A percentile compares a stretch with the other conserved stretches of the same genome.
Evolutionary conservation across 2,329 filamentous ascomycete genomes (phyloP).

Genomic region (Neopestalotiopsis sp.): DNA sequence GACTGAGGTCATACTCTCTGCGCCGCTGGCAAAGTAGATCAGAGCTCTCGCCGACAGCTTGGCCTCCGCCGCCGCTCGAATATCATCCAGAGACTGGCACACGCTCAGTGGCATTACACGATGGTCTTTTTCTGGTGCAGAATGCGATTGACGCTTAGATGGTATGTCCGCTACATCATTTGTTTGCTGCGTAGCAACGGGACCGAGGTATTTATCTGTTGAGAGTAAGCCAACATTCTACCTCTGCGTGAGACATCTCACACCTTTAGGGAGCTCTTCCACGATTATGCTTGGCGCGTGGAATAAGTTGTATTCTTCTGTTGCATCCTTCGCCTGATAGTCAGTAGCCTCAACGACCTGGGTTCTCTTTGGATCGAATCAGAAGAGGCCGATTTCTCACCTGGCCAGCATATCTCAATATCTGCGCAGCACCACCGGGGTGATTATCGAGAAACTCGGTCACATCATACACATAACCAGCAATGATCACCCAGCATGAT

Average conservation of each 20-base stretch:
- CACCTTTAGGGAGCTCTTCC: slow-evolving; percentile 40
- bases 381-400: not conserved
- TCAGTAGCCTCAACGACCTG: not conserved
- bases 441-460: slow-evolving; percentile 63
- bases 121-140: not conserved
- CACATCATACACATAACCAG: slow-evolving; percentile 72
- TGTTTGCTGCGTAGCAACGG: not conserved
- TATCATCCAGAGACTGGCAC: slow-evolving; percentile 46
- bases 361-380: not conserved
- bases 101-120: not conserved
- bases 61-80: slow-evolving; percentile 51
- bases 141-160: not conserved
- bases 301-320: slow-evolving; percentile 55
- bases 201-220: slow-evolving; percentile 45
- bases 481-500: slow-evolving; percentile 72
- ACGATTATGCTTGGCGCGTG: slow-evolving; percentile 50
- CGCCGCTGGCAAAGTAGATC: slow-evolving; percentile 61
- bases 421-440: slow-evolving; percentile 46
- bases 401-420: slow-evolving; percentile 56
- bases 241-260: slow-evolving; percentile 8
- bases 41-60: slow-evolving; percentile 54
- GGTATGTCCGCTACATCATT: not conserved
- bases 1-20: slow-evolving; percentile 57
- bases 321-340: slow-evolving; percentile 48
- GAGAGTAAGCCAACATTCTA: slow-evolving; percentile 54